These are phyloP conservation scores for Lanmaoa rubissima DNA, from an alignment of 768 basidiomycete species.

Conservation along the genomic window DNA sequence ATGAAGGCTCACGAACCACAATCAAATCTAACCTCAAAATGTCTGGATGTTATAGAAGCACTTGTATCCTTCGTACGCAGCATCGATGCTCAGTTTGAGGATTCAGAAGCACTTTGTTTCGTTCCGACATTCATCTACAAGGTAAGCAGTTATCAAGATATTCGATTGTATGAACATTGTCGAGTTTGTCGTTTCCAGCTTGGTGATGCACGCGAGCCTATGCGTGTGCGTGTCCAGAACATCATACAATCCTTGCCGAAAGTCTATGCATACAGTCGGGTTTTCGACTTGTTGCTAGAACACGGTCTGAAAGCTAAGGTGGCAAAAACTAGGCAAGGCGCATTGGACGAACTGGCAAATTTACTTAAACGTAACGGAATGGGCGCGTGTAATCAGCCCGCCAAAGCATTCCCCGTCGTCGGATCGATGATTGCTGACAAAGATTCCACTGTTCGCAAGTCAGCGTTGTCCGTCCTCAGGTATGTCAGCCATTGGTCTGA, in stretches of 20 bases:
- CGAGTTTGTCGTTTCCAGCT: conserved; percentile 50
- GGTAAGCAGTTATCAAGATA: conserved; percentile 41
- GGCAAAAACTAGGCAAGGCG: conserved; percentile 86
- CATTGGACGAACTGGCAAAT: conserved; percentile 75
- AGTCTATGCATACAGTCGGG: conserved; percentile 89
- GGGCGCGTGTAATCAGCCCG: conserved; percentile 70
- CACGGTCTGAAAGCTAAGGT: conserved; percentile 89
- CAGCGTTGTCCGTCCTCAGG: conserved; percentile 82
- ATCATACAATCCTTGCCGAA: conserved; percentile 84
- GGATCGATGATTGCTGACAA: conserved; percentile 85
- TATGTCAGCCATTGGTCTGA: conserved; percentile 33
- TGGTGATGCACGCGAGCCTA: conserved; percentile 86
- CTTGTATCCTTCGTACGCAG: conserved; percentile 73
- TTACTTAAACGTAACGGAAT: conserved; percentile 82
- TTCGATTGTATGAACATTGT: not conserved
- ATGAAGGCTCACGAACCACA: conserved; percentile 89
- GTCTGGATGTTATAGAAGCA: conserved; percentile 82
- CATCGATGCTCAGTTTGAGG: conserved; percentile 74
- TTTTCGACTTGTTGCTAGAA: conserved; percentile 85
- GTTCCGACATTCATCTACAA: conserved; percentile 88
- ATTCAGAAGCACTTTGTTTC: conserved; percentile 84
- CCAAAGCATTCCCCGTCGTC: conserved; percentile 74
- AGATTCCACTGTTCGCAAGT: conserved; percentile 85
- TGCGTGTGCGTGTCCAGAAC: conserved; percentile 75
- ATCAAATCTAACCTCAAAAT: conserved; percentile 83